A percentile compares a stretch with the other conserved stretches of the same genome.
Conservation (phyloP, 192 early-diverging fungal species). For the Dispira simplex region DNA sequence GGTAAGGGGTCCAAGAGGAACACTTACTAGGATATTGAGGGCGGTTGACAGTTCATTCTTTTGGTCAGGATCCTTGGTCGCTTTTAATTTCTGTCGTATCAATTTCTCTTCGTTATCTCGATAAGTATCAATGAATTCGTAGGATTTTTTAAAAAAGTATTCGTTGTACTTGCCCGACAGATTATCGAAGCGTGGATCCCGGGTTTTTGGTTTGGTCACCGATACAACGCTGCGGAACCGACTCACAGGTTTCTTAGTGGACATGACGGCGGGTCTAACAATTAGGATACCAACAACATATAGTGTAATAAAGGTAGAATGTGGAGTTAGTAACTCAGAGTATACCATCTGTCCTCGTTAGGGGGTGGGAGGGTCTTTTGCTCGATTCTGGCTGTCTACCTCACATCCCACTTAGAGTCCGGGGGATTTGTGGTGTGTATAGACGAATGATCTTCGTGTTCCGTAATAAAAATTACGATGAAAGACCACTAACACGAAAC, state of each 20-base stretch:
- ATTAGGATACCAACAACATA: too few relatives aligned
- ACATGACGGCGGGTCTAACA: slow-evolving; percentile 54
- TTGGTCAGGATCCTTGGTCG: slow-evolving; percentile 44
- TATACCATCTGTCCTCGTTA: too few relatives aligned
- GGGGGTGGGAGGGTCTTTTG: too few relatives aligned
- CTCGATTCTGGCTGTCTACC: too few relatives aligned
- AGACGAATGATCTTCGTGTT: too few relatives aligned
- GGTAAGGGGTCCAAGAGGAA: not conserved
- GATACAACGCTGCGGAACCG: slow-evolving; percentile 43
- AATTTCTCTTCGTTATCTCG: slow-evolving; percentile 54
- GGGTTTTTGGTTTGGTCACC: slow-evolving; percentile 34
- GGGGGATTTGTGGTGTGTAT: too few relatives aligned
- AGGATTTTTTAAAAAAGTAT: slow-evolving; percentile 84
- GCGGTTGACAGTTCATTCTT: slow-evolving; percentile 39
- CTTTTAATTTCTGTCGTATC: slow-evolving; percentile 43
- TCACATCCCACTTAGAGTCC: too few relatives aligned
- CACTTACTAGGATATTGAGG: slow-evolving; percentile 46
- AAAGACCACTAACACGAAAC: too few relatives aligned
- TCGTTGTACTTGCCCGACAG: slow-evolving; percentile 81
- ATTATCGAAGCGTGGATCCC: slow-evolving; percentile 90
- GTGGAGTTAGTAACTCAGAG: too few relatives aligned
- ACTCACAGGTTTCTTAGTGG: slow-evolving; percentile 58
- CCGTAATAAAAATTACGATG: too few relatives aligned
- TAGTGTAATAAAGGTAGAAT: too few relatives aligned
- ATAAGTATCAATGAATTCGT: slow-evolving; percentile 75